Conservation (phyloP, 1,284 basidiomycete genomes). For the Naganishia albida region DNA sequence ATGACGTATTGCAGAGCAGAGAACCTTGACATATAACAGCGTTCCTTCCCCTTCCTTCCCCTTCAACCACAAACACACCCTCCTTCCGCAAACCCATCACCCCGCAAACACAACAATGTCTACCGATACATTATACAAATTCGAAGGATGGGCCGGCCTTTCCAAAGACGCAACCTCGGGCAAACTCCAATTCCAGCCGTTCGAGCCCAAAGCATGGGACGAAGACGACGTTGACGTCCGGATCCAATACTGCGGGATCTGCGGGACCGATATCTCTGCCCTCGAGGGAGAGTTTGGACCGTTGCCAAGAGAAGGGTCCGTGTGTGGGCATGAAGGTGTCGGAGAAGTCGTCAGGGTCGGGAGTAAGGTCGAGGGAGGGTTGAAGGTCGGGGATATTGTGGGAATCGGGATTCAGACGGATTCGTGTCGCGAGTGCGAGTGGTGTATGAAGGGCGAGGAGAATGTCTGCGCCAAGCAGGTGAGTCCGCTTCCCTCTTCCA, state of each 20-base stretch:
- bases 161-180: too few species aligned
- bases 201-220: slow-evolving; percentile 48
- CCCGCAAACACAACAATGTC: too few species aligned
- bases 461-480: too few species aligned
- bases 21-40: too few species aligned
- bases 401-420: slow-evolving; percentile 43
- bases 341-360: slow-evolving; percentile 54
- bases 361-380: slow-evolving; percentile 52
- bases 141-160: too few species aligned
- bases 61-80: too few species aligned
- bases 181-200: slow-evolving; percentile 16
- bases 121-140: too few species aligned
- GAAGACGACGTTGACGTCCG: slow-evolving; percentile 49
- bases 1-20: too few species aligned
- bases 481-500: too few species aligned
- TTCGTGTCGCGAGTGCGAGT: slow-evolving; percentile 42
- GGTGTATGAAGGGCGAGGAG: slow-evolving; percentile 39
- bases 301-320: slow-evolving; percentile 31
- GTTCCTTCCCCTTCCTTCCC: too few species aligned
- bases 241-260: slow-evolving; percentile 2
- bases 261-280: neutral
- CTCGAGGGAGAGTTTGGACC: slow-evolving; percentile 8
- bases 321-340: slow-evolving; percentile 58
- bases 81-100: too few species aligned
- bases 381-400: slow-evolving; percentile 44